A percentile compares a stretch with the other conserved stretches of the same genome.
These are phyloP conservation scores for Phytopythium kandeliae DNA, from an alignment of 352 stramenopile genomes.

Conservation along the genomic window DNA sequence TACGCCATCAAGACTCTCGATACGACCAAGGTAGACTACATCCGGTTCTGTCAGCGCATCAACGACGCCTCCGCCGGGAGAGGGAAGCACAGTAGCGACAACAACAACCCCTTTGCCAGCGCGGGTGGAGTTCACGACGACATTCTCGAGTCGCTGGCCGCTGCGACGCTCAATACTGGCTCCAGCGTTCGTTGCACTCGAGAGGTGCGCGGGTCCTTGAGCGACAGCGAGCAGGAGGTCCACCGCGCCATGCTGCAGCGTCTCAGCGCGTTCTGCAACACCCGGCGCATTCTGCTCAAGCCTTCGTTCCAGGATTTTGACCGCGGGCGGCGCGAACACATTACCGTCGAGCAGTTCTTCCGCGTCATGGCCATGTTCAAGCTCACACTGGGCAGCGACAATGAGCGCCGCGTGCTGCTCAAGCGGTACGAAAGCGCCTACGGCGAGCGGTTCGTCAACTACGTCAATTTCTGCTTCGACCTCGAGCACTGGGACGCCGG, in stretches of 20 bases:
- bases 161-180: not conserved
- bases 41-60: slow-evolving; percentile 64
- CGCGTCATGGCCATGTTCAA: slow-evolving; percentile 79
- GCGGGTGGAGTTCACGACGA: slow-evolving; percentile 18
- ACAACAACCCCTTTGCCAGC: slow-evolving; percentile 20
- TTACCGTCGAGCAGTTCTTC: slow-evolving; percentile 81
- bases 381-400: slow-evolving; percentile 40
- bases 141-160: slow-evolving; percentile 21
- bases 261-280: slow-evolving; percentile 47
- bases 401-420: slow-evolving; percentile 49
- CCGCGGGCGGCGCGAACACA: slow-evolving; percentile 61
- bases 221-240: slow-evolving; percentile 30
- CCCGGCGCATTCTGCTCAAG: slow-evolving; percentile 68
- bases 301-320: slow-evolving; percentile 83
- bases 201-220: slow-evolving; percentile 50
- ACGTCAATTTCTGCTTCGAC: slow-evolving; percentile 80
- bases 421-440: slow-evolving; percentile 67
- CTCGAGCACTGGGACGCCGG: slow-evolving; percentile 51
- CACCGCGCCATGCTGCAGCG: slow-evolving; percentile 58
- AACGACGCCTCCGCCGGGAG: slow-evolving; percentile 27
- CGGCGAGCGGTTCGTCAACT: slow-evolving; percentile 77
- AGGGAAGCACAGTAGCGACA: slow-evolving; percentile 15
- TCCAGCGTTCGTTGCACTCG: slow-evolving; percentile 42
- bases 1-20: slow-evolving; percentile 41
- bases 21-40: slow-evolving; percentile 66